Conservation (phyloP, 2,329 filamentous ascomycete species). For the Capronia epimyces region DNA sequence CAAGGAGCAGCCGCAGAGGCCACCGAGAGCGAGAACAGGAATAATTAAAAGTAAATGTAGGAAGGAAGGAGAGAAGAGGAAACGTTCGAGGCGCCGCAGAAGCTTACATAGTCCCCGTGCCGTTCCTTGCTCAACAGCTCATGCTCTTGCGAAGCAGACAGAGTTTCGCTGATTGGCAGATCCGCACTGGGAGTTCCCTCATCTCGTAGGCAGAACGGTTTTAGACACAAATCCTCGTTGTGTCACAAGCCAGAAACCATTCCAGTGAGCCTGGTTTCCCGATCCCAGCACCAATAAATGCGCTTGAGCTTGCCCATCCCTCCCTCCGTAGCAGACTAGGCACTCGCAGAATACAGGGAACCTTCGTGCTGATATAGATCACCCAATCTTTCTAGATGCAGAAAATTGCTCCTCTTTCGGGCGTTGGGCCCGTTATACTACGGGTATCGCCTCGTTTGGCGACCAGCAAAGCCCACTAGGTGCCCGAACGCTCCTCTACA, state of each 20-base stretch:
- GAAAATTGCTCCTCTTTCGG: no score
- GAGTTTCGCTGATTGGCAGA: slow-evolving; percentile 21
- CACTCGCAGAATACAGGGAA: no score
- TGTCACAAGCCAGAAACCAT: slow-evolving; percentile 22
- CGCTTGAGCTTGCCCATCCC: background rate
- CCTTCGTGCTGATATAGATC: no score
- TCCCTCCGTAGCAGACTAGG: no score
- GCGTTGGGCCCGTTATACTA: no score
- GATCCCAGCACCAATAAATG: background rate
- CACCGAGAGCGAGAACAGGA: background rate
- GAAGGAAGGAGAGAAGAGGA: slow-evolving; percentile 7
- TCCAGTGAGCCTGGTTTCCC: slow-evolving; percentile 15
- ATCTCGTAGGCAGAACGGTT: slow-evolving; percentile 15
- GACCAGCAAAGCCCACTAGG: no score
- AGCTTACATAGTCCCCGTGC: slow-evolving; percentile 20
- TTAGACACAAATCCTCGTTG: slow-evolving; percentile 18
- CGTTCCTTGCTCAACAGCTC: slow-evolving; percentile 15
- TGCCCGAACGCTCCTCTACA: background rate
- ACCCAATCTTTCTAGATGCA: no score
- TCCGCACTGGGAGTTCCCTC: slow-evolving; percentile 10
- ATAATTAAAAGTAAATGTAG: background rate
- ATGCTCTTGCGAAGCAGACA: slow-evolving; percentile 11
- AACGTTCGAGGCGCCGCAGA: slow-evolving; percentile 5
- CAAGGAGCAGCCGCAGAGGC: background rate
- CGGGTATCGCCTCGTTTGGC: no score